phyloP scores from a whole-genome alignment of 768 basidiomycete species.

The Epithele typhae region DNA sequence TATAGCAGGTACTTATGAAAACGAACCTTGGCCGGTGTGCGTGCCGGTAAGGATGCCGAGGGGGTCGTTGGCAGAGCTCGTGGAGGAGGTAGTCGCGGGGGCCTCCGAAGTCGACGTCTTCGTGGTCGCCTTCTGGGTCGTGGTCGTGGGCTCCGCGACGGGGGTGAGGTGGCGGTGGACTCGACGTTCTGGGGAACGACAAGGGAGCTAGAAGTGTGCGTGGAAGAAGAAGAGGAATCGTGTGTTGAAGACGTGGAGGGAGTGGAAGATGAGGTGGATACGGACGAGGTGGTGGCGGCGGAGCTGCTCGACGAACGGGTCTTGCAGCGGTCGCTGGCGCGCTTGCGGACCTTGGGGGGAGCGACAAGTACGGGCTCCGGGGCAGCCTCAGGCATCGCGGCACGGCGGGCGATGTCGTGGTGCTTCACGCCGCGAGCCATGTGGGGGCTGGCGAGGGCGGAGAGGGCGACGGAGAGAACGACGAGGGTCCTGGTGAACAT shows the following conservation, averaged over 20 bases:
- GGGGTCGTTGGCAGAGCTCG: constrained; percentile 6
- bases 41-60: constrained; percentile 10
- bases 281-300: constrained; percentile 18
- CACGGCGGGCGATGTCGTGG: constrained; percentile 42
- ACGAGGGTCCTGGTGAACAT: constrained; percentile 41
- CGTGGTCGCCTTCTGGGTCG: background rate
- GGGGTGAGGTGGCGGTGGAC: constrained; percentile 3
- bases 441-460: constrained; percentile 38
- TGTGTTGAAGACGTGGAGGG: background rate
- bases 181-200: constrained; percentile 8
- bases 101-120: constrained; percentile 6
- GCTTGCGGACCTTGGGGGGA: constrained; percentile 12
- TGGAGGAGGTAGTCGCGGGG: constrained; percentile 9
- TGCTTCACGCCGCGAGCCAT: constrained; percentile 32
- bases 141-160: constrained; percentile 1
- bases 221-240: background rate
- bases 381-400: constrained; percentile 27
- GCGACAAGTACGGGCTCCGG: constrained; percentile 8
- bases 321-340: constrained; percentile 19
- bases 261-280: constrained; percentile 2
- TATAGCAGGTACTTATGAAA: constrained; percentile 5
- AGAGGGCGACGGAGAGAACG: constrained; percentile 39
- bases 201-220: background rate
- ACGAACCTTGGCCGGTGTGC: constrained; percentile 23
- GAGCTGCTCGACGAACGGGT: constrained; percentile 14